Evolutionary conservation across 345 rosid genomes (phyloP), one percentile per base, ranked within the genome.

Genomic region (Cardamine occulta): DNA sequence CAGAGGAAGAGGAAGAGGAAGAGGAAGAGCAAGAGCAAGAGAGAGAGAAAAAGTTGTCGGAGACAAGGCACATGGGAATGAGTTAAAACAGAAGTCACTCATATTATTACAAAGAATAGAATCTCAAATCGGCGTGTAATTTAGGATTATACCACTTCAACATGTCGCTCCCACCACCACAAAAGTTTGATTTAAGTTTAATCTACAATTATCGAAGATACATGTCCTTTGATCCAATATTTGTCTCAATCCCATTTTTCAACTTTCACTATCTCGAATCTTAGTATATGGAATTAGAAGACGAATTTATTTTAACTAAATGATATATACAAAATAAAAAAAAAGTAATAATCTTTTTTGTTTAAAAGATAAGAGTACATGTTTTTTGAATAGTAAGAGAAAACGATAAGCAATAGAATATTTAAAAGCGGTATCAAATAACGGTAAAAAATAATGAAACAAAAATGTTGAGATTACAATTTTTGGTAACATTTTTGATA

Each of bases 1-100:
- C 80, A 70, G 80, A 76, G 52, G 29, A 24, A 69, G 75, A 61
- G 66, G 0, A 6, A 37, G 29, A 29, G 74, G n/a, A n/a, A n/a
- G n/a, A n/a, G n/a, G n/a, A n/a, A 70, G 80, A 76, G 52, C 21
- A 24, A 69, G 75, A 61, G 66, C 0, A 6, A 37, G 29, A 29
- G 74, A 52, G 74, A 75, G 64, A 60, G 57, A 32, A 57, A 68
- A 26, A 40, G 65, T n/a, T 62, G 70, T 76, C 58, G 58, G 75
- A 62, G 80, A 69, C 80, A 69, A 63, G 34, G 66, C 80, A 70
- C 75, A 77, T 77, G 80, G 31, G 61, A 76, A 49, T 69, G 37
- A 68, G 48, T 44, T 39, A 60, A 24, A 60, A 52, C 56, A 52
- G 56, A 59, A 68, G 80, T 59, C 53, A 40, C 47, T 21, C 74